phyloP scores from a whole-genome alignment of 768 basidiomycete genomes.

The Candolleomyces aberdarensis region DNA sequence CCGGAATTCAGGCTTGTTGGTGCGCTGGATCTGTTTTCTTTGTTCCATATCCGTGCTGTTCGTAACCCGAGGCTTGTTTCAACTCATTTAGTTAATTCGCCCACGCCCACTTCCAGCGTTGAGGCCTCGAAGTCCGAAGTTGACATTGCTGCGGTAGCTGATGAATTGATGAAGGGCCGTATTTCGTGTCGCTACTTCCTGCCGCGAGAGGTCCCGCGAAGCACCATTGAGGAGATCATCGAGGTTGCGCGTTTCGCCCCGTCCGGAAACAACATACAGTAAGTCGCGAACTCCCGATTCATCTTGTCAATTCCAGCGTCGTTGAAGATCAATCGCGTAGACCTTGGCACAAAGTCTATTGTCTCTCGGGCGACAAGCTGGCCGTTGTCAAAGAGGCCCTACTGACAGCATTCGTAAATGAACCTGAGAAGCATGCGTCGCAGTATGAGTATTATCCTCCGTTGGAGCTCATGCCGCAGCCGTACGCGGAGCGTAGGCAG shows the following conservation, averaged over 20 bases:
- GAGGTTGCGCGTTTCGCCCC: conserved; percentile 6
- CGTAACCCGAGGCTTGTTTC: too few relatives aligned
- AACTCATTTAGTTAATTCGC: too few relatives aligned
- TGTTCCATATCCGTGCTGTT: too few relatives aligned
- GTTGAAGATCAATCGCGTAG: not conserved
- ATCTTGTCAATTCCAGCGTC: not conserved
- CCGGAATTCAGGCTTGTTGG: too few relatives aligned
- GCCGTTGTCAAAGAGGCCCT: not conserved
- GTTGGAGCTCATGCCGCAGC: not conserved
- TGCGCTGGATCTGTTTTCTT: too few relatives aligned
- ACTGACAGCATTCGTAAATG: not conserved
- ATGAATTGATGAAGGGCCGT: conserved; percentile 4
- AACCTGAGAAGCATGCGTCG: not conserved
- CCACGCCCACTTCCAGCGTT: too few relatives aligned
- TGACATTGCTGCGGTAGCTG: not conserved
- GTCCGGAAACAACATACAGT: conserved; percentile 11
- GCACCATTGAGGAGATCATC: not conserved
- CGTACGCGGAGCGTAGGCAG: not conserved
- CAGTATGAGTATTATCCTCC: conserved; percentile 7
- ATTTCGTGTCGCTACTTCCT: conserved; percentile 8
- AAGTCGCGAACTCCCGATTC: not conserved
- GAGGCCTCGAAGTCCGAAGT: not conserved
- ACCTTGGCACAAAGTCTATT: conserved; percentile 10
- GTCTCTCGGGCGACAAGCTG: not conserved
- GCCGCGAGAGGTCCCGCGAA: not conserved